Conservation (phyloP, 2,329 filamentous ascomycete genomes). For the Cytospora paraplurivora region DNA sequence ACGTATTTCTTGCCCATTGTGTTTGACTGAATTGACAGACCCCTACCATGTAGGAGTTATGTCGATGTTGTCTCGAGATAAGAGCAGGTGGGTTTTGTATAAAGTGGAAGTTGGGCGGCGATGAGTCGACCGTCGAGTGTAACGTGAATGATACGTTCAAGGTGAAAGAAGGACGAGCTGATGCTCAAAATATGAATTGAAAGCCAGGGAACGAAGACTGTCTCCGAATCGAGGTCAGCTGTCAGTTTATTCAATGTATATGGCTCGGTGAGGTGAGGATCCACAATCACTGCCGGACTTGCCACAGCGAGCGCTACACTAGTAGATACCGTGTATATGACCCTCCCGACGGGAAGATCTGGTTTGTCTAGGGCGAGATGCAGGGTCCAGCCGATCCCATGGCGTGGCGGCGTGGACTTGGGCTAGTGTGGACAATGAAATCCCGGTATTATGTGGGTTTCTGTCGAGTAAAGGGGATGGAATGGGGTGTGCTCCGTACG, state of each 20-base stretch:
- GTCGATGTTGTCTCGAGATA: neutral
- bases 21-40: neutral
- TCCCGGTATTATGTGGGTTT: neutral
- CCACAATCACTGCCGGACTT: neutral
- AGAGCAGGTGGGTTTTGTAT: neutral
- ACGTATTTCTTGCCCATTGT: conserved; percentile 23
- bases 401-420: neutral
- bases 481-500: neutral
- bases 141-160: neutral
- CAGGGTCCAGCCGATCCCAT: conserved; percentile 2
- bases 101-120: neutral
- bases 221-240: neutral
- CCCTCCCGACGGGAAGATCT: neutral
- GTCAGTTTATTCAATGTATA: neutral
- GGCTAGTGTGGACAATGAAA: neutral
- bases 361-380: neutral
- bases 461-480: neutral
- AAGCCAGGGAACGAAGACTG: neutral
- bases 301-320: neutral
- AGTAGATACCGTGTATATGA: neutral
- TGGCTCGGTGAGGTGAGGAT: neutral
- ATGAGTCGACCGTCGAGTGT: neutral
- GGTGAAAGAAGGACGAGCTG: neutral
- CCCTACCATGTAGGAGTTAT: neutral
- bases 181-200: neutral